Conservation (phyloP, 1,284 basidiomycete species). For the Malassezia caprae region DNA sequence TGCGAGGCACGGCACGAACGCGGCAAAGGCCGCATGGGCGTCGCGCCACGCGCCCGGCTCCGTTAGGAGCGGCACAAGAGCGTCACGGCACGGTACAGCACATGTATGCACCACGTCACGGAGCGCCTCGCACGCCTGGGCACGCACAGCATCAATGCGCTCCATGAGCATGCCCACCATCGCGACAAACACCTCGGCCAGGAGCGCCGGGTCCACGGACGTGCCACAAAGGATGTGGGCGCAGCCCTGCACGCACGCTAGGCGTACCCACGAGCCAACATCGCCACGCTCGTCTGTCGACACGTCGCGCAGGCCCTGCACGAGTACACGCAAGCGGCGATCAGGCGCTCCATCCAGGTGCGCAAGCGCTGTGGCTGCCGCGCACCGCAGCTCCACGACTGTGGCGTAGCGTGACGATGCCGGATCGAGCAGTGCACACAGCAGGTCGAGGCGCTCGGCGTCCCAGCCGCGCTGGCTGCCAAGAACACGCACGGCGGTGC, state of each 20-base stretch:
- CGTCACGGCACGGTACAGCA: conserved; percentile 9
- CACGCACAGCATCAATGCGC: conserved; percentile 77
- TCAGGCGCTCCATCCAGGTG: background rate
- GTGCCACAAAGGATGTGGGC: background rate
- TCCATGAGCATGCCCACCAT: conserved; percentile 82
- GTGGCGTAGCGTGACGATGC: conserved; percentile 18
- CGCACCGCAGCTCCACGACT: conserved; percentile 60
- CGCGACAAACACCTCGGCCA: conserved; percentile 49
- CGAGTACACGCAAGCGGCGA: conserved; percentile 36
- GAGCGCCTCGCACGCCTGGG: conserved; percentile 58
- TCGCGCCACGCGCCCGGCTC: conserved; percentile 4
- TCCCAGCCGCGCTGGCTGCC: background rate
- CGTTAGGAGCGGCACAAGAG: background rate
- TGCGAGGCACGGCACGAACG: background rate
- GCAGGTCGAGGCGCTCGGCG: background rate
- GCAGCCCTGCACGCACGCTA: conserved; percentile 58
- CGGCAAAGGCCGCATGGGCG: background rate
- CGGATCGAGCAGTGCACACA: conserved; percentile 52
- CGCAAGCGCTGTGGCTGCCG: conserved; percentile 61
- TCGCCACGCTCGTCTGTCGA: conserved; percentile 88
- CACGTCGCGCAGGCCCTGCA: conserved; percentile 72
- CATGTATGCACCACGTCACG: background rate
- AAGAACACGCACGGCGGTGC: conserved; percentile 66
- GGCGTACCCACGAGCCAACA: conserved; percentile 89
- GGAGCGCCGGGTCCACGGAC: conserved; percentile 13